phyloP scores from a whole-genome alignment of 805 yeast species.

The Pichia deserticola region DNA sequence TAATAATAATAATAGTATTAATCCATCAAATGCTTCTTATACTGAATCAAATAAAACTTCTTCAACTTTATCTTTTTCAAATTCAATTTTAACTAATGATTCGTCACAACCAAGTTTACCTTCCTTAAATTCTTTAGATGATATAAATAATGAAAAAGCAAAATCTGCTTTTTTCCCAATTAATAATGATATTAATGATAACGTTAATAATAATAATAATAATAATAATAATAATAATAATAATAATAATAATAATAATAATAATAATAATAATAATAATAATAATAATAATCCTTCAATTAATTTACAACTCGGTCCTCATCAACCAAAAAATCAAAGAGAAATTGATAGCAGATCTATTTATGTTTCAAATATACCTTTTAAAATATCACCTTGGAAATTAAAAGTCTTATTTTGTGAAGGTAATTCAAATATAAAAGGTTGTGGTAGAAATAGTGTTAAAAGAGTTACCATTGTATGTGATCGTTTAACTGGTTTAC shows the following conservation, averaged over 20 bases:
- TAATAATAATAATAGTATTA: too few species aligned
- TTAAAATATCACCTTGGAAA: slow-evolving; percentile 67
- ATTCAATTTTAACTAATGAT: too few species aligned
- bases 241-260: not conserved
- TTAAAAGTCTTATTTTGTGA: slow-evolving; percentile 62
- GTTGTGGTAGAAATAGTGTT: slow-evolving; percentile 32
- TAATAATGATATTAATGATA: too few species aligned
- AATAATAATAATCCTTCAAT: not conserved
- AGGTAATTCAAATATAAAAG: slow-evolving; percentile 37
- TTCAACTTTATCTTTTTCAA: too few species aligned
- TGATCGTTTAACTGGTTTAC: slow-evolving; percentile 66
- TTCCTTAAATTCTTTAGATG: too few species aligned
- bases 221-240: not conserved
- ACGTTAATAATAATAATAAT: not conserved
- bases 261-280: not conserved
- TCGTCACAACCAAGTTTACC: too few species aligned
- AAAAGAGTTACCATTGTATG: slow-evolving; percentile 72
- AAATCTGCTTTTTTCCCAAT: too few species aligned
- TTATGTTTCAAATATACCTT: slow-evolving; percentile 82
- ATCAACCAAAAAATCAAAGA: slow-evolving; percentile 27
- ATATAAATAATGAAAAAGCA: too few species aligned
- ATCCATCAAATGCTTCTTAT: too few species aligned
- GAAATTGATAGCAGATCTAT: slow-evolving; percentile 73
- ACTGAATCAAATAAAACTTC: too few species aligned
- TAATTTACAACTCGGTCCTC: slow-evolving; percentile 20